A percentile compares a stretch with the other conserved stretches of the same genome.
These are phyloP conservation scores for Cenchrus fungigraminus DNA, from an alignment of 176 grass and related monocot species.

Conservation along the genomic window DNA sequence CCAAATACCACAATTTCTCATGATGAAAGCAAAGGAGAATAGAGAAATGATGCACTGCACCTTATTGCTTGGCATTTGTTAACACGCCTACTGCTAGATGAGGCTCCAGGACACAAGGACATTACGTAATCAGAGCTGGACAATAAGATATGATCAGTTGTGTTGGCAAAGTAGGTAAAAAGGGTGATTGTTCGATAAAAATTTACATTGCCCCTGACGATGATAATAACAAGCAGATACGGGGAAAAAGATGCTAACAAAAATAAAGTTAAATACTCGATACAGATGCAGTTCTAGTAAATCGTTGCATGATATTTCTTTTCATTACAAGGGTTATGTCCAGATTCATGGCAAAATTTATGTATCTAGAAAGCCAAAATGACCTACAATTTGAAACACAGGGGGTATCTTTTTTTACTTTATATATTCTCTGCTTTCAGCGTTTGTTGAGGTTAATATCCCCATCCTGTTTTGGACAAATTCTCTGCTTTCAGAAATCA, in stretches of 20 bases:
- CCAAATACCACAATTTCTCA: too few relatives aligned
- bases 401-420: too few relatives aligned
- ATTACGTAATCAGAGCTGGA: slow-evolving; percentile 60
- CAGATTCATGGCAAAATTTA: too few relatives aligned
- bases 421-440: too few relatives aligned
- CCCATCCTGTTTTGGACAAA: too few relatives aligned
- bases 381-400: too few relatives aligned
- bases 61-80: slow-evolving; percentile 49
- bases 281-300: not conserved
- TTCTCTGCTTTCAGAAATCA: too few relatives aligned
- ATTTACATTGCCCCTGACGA: not conserved
- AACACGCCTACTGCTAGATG: slow-evolving; percentile 42
- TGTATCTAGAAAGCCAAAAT: too few relatives aligned
- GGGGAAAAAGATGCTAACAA: too few relatives aligned
- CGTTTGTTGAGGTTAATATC: too few relatives aligned
- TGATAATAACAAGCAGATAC: not conserved
- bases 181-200: not conserved
- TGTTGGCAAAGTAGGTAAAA: not conserved
- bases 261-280: not conserved
- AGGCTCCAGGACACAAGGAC: slow-evolving; percentile 66
- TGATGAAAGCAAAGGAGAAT: not conserved
- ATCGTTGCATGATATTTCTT: not conserved
- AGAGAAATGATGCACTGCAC: slow-evolving; percentile 39
- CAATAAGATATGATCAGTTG: slow-evolving; percentile 22
- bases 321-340: not conserved